Percentiles rank a stretch among this genome's conserved stretches.
These are phyloP conservation scores for Podospora appendiculata DNA, from an alignment of 495 filamentous ascomycete genomes.

Conservation along the genomic window DNA sequence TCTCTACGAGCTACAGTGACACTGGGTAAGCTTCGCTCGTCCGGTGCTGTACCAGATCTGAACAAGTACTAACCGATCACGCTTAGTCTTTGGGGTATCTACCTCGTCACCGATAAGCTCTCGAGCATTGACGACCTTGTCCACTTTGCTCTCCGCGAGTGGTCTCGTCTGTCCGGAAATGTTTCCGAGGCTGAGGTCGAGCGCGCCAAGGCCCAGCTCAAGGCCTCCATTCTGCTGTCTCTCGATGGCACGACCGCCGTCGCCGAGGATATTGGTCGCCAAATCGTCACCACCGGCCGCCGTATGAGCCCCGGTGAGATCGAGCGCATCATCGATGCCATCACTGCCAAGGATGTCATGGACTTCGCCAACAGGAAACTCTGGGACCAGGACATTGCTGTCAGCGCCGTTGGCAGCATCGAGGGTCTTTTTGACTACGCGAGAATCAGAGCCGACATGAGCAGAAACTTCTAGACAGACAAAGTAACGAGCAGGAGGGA, in stretches of 20 bases:
- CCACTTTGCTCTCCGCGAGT: constrained; percentile 97
- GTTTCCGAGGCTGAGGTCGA: constrained; percentile 89
- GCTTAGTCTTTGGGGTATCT: constrained; percentile 96
- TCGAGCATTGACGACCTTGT: constrained; percentile 86
- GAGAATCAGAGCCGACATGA: constrained; percentile 83
- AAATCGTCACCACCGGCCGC: constrained; percentile 94
- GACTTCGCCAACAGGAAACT: constrained; percentile 82
- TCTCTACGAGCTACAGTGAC: constrained; percentile 98
- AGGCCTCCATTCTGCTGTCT: constrained; percentile 92
- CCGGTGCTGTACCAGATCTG: background rate
- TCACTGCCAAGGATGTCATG: constrained; percentile 97
- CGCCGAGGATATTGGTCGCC: constrained; percentile 96
- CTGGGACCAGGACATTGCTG: constrained; percentile 94
- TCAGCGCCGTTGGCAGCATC: constrained; percentile 85
- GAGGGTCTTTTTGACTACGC: constrained; percentile 90
- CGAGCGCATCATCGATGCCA: constrained; percentile 74
- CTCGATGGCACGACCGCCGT: constrained; percentile 96
- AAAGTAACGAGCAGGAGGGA: background rate
- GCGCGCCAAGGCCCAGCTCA: constrained; percentile 98
- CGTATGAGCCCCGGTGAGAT: constrained; percentile 89
- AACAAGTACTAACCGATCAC: background rate
- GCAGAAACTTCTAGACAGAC: constrained; percentile 54
- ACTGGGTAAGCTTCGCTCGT: constrained; percentile 63
- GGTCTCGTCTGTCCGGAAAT: constrained; percentile 81
- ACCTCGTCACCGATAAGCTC: constrained; percentile 87